These are phyloP conservation scores for Meira nashicola DNA, from an alignment of 1,284 basidiomycete species.

Conservation along the genomic window DNA sequence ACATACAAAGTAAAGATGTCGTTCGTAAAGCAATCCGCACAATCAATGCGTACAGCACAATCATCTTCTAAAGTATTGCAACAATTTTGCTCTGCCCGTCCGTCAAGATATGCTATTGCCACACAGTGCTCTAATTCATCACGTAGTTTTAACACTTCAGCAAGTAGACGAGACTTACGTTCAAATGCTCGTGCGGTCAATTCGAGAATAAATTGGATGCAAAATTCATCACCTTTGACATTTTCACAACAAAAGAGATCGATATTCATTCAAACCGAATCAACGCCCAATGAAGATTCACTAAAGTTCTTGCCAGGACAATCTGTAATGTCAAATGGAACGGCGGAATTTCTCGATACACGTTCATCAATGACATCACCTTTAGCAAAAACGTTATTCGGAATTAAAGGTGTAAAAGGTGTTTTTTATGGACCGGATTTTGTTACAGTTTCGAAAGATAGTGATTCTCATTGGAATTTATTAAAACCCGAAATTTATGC, in stretches of 20 bases:
- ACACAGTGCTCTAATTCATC: no score
- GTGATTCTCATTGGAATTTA: conserved; percentile 77
- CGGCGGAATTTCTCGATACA: conserved; percentile 85
- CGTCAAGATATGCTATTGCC: no score
- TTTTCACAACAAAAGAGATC: neutral
- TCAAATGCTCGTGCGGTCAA: no score
- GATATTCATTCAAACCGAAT: conserved; percentile 63
- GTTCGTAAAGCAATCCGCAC: no score
- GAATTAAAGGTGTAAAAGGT: conserved; percentile 78
- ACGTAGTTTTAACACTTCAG: no score
- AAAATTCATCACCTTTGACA: neutral
- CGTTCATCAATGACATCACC: conserved; percentile 63
- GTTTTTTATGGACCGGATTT: conserved; percentile 98
- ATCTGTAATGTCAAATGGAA: conserved; percentile 74
- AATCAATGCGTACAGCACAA: no score
- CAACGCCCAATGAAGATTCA: conserved; percentile 93
- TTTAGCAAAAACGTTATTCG: conserved; percentile 85
- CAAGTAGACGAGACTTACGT: no score
- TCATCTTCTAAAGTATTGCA: no score
- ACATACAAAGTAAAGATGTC: no score
- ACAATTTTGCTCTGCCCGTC: no score
- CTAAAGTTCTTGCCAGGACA: conserved; percentile 96
- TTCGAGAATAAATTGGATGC: no score
- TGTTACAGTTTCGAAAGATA: conserved; percentile 89
- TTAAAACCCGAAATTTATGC: conserved; percentile 98